A percentile compares a stretch with the other conserved stretches of the same genome.
phyloP scores from a whole-genome alignment of 257 asterid species.

The Salvia miltiorrhiza region DNA sequence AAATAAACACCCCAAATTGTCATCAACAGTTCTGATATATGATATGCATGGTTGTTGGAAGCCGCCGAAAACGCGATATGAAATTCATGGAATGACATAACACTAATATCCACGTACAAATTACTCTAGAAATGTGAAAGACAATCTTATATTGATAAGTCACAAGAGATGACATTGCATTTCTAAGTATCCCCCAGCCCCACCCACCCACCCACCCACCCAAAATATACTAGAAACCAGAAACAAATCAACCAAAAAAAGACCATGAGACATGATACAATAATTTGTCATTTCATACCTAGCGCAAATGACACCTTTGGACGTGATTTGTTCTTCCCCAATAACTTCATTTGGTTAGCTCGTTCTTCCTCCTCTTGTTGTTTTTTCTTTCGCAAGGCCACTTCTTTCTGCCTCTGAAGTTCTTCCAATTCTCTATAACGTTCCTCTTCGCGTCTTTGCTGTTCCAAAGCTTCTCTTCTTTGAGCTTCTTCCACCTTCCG shows the following conservation, averaged over 20 bases:
- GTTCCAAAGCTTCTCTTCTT: slow-evolving; percentile 83
- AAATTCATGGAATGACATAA: not conserved
- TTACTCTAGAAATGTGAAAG: not conserved
- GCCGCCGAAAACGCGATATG: not conserved
- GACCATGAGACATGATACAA: not conserved
- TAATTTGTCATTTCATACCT: slow-evolving; percentile 50
- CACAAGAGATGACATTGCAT: slow-evolving; percentile 17
- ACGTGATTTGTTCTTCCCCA: slow-evolving; percentile 95
- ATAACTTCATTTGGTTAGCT: slow-evolving; percentile 75
- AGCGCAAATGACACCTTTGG: slow-evolving; percentile 88
- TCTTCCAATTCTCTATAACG: slow-evolving; percentile 85
- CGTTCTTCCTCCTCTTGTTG: slow-evolving; percentile 95
- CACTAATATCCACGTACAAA: not conserved
- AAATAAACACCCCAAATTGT: not conserved
- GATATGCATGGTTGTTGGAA: not conserved
- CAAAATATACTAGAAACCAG: slow-evolving; percentile 13
- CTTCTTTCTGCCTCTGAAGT: slow-evolving; percentile 90
- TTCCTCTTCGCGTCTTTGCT: slow-evolving; percentile 65
- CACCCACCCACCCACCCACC: not conserved
- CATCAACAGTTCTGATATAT: too few relatives aligned
- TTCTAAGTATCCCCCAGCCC: not conserved
- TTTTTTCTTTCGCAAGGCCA: slow-evolving; percentile 71
- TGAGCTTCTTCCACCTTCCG: slow-evolving; percentile 84
- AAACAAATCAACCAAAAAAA: slow-evolving; percentile 10
- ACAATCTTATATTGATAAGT: not conserved